Base-by-base conservation (phyloP, 2,329 filamentous ascomycete species). In the Aspergillus fumigatus region DNA sequence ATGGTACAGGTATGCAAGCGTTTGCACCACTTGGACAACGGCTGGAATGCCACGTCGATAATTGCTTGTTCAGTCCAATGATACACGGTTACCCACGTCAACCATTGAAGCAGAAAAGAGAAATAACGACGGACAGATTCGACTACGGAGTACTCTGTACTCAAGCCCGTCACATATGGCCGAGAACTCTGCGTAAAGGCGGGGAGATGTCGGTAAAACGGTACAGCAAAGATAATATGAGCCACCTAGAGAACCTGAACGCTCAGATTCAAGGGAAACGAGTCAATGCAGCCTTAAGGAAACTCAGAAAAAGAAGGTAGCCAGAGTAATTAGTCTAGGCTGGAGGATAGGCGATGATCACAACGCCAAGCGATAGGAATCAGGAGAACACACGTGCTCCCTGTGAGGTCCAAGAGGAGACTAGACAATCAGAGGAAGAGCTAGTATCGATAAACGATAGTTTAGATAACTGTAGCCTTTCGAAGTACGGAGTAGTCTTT, bases 41-140 rank as follows among this genome's bases (percentile, higher is more conserved):
- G 55, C 61, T 65, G 59, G 59, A 71, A 69, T 71, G 68, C 67
- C 70, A 70, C 67, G 67, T 70, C 65, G 60, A 64, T 65, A 51
- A 53, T 56, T 51, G 57, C 57, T 51, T 50, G 57, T 61, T 56
- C 53, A 56, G 51, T 62, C 58, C 57, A 53, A 61, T 47, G 26
- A 47, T 56, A 59, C 57, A 60, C 53, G 60, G 59, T 60, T 56
- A 63, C 57, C 58, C 62, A 59, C 59, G 51, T 50, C 53, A 50
- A 21, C 38, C 26, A n/a, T 26, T 35, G 32, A 41, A 8, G 47
- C 29, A 45, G 45, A 27, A 23, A 45, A 38, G 19, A 19, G 29
- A 25, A 40, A 51, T 38, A 23, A 32, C 19, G 41, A 23, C 14
- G 10, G 5, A 25, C 43, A 47, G 23, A 26, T 8, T 47, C 23